Conservation (phyloP, 306 rosid species). For the Citrullus mucosospermus region DNA sequence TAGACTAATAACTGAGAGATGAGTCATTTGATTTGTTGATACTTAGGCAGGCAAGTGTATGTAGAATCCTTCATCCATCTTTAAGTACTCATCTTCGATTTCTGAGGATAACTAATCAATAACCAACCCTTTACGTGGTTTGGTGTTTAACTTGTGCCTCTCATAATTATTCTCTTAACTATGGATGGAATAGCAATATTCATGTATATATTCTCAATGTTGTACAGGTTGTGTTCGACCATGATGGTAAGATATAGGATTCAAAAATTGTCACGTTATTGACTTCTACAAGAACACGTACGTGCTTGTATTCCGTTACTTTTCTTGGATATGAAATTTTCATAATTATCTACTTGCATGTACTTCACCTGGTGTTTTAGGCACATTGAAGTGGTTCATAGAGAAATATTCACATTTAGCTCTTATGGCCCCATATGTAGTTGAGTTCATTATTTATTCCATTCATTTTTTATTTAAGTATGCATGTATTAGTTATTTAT, state of each 20-base stretch:
- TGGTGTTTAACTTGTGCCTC: background rate
- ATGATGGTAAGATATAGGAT: constrained; percentile 65
- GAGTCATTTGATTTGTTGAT: background rate
- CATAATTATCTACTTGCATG: background rate
- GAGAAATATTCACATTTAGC: too few species aligned
- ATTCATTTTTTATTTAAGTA: too few species aligned
- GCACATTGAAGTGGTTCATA: too few species aligned
- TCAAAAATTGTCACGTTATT: background rate
- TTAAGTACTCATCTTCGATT: too few species aligned
- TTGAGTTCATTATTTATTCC: too few species aligned
- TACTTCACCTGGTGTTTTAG: background rate
- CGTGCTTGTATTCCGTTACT: constrained; percentile 12
- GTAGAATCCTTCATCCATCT: background rate
- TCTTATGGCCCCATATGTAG: too few species aligned
- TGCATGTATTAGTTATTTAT: too few species aligned
- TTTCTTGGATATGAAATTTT: background rate
- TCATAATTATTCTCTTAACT: background rate
- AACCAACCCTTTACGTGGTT: background rate
- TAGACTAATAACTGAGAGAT: background rate
- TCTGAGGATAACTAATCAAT: background rate
- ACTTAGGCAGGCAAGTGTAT: background rate
- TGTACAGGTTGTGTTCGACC: constrained; percentile 96
- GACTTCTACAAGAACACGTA: constrained; percentile 6
- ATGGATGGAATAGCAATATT: background rate
- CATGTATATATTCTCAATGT: constrained; percentile 6